These are phyloP conservation scores for Teratosphaeriaceae sp. DNA, from an alignment of 2,329 filamentous ascomycete genomes.

Conservation along the genomic window DNA sequence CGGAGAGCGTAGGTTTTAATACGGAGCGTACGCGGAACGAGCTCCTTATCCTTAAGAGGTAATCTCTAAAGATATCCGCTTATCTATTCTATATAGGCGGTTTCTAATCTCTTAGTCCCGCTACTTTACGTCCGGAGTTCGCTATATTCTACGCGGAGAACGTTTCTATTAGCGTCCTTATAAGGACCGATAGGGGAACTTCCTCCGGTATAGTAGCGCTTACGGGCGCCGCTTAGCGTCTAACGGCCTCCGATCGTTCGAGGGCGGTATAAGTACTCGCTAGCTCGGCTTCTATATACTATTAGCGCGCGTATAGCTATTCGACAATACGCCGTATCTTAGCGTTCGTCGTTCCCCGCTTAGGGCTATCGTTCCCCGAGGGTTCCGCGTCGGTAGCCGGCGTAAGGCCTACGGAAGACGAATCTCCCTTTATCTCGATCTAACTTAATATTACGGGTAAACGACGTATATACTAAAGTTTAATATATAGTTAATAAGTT, in stretches of 20 bases:
- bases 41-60: constrained; percentile 2
- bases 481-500: too few species aligned
- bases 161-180: constrained; percentile 1
- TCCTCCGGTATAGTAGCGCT: neutral
- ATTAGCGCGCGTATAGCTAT: constrained; percentile 1
- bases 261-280: neutral
- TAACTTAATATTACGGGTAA: constrained; percentile 12
- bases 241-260: neutral
- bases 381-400: neutral
- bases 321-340: constrained; percentile 1
- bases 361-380: neutral
- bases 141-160: neutral
- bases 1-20: constrained; percentile 3
- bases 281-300: constrained; percentile 2
- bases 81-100: neutral
- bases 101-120: constrained; percentile 1
- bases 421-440: neutral
- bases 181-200: neutral
- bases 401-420: neutral
- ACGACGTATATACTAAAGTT: constrained; percentile 7
- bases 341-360: neutral
- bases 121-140: neutral
- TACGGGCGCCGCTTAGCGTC: neutral
- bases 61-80: constrained; percentile 2
- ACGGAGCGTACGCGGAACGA: constrained; percentile 1